Evolutionary conservation across 306 rosid species (phyloP), one percentile per base, ranked within the genome.

Genomic region (Cicer arietinum): DNA sequence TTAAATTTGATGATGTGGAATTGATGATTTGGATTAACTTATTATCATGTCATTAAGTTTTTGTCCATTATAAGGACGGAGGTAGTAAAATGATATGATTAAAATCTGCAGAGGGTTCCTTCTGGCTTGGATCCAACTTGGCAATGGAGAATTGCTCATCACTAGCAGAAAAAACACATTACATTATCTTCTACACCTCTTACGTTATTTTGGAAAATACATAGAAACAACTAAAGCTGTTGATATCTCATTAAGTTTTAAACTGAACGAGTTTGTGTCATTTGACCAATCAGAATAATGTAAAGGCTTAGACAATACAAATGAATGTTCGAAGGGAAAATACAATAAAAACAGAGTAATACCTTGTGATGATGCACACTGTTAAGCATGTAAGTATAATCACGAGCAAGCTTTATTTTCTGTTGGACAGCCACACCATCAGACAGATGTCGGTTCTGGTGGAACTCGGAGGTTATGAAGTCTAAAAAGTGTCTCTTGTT

Each of bases 331-430:
- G n/a, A 35, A 54, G 17, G 37, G 7, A 76, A 75, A 74, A 61
- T 45, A 42, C 57, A 62, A 41, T 25, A 54, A 80, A 76, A 73
- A 58, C 63, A 74, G 57, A 59, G 58, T 12, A 74, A 46, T 84
- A 77, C 99, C 96, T 92, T 81, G 61, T 92, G 96, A 84, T 89
- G 90, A 77, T 94, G 97, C 54, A 94, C 95, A n/a, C 89, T 79
- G 61, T 90, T 92, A 58, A 92, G 96, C 46, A 90, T 79, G 76
- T 52, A 67, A 62, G 96, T 82, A 77, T 92, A 94, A 74, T 92
- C 91, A 2, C 12, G 82, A 6, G 97, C 97, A 58, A 94, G 93
- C 83, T 90, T 90, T 14, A 94, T 75, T 83, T 82, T 89, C 53
- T 86, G 93, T 77, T 73, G 92, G 72, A 86, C 14, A 70, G 88